Conservation (phyloP, 108 stramenopile genomes). For the Seminavis robusta region DNA sequence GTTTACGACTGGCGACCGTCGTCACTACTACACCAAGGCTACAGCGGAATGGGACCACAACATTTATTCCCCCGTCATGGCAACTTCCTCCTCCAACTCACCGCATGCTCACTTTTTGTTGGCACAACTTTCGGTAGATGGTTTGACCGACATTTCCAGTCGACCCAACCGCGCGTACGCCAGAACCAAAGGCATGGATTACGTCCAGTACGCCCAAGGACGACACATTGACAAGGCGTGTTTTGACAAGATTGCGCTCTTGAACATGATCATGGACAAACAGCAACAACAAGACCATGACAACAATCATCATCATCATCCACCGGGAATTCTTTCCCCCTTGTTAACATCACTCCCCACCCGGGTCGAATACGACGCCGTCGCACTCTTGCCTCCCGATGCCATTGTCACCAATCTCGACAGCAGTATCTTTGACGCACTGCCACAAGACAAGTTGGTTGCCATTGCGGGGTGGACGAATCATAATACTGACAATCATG, state of each 20-base stretch:
- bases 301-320: not conserved
- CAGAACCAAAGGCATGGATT: constrained; percentile 21
- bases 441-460: constrained; percentile 26
- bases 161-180: constrained; percentile 35
- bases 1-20: too few relatives aligned
- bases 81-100: not conserved
- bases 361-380: constrained; percentile 12
- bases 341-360: not conserved
- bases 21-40: too few relatives aligned
- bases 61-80: not conserved
- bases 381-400: constrained; percentile 20
- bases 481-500: not conserved
- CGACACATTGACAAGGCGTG: not conserved
- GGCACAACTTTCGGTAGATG: constrained; percentile 8
- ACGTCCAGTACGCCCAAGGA: constrained; percentile 5
- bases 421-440: constrained; percentile 9
- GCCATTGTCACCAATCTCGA: constrained; percentile 26
- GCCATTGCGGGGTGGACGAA: constrained; percentile 27
- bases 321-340: too few relatives aligned
- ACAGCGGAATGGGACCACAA: constrained; percentile 6
- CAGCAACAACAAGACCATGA: not conserved
- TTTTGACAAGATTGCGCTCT: constrained; percentile 17
- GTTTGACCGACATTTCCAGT: constrained; percentile 7
- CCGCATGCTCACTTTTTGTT: not conserved
- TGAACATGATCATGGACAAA: constrained; percentile 7